Conservation (phyloP, 2,329 filamentous ascomycete species). For the Aaosphaeria pasadenensis region DNA sequence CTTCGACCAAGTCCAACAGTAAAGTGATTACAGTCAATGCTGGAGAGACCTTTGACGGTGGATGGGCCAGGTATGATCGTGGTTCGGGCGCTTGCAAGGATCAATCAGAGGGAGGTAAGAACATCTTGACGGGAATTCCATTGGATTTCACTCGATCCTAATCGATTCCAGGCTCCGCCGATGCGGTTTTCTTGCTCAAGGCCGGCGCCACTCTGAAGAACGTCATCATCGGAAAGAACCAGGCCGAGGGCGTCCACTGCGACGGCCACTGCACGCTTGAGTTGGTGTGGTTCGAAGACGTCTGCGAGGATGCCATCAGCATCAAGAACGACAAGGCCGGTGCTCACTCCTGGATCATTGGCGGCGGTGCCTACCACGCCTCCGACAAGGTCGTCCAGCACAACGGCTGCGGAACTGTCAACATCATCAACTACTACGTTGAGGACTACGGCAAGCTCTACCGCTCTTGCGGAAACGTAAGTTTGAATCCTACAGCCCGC, state of each 20-base stretch:
- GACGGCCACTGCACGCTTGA: not conserved
- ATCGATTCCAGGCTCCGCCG: constrained; percentile 23
- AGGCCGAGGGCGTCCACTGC: constrained; percentile 1
- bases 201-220: not conserved
- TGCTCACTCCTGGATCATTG: constrained; percentile 36
- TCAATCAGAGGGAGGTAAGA: constrained; percentile 17
- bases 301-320: constrained; percentile 38
- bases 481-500: not conserved
- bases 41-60: constrained; percentile 19
- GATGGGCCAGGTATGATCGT: constrained; percentile 24
- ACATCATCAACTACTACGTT: constrained; percentile 32
- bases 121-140: not conserved
- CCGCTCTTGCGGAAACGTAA: constrained; percentile 43
- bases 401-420: constrained; percentile 39
- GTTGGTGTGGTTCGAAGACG: constrained; percentile 39
- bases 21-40: constrained; percentile 22
- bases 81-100: constrained; percentile 21
- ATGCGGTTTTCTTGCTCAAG: constrained; percentile 36
- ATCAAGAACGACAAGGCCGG: constrained; percentile 29
- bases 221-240: constrained; percentile 1
- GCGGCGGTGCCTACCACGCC: constrained; percentile 37
- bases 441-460: constrained; percentile 40
- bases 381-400: constrained; percentile 41
- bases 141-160: not conserved
- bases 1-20: constrained; percentile 23